Evolutionary conservation across 1,284 basidiomycete species (phyloP), one percentile per base, ranked within the genome.

Genomic region (Ustilago shanxiensis): DNA sequence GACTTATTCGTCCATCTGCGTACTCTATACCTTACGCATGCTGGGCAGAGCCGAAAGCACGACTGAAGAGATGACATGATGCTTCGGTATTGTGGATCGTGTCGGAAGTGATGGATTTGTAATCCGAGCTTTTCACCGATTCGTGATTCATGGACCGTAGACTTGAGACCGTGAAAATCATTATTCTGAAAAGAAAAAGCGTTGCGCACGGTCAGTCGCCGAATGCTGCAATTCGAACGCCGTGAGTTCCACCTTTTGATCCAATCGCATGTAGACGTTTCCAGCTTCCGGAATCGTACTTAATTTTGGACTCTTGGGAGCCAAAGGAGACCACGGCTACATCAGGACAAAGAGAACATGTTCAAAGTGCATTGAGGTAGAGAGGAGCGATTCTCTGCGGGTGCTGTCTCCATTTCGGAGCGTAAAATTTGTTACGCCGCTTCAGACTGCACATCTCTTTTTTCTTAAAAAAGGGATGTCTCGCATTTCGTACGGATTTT

Each of bases 211-310:
- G 47, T 49, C 47, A 6, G 54, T 64, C 62, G 54, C 62, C 62
- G 62, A 50, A 29, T 51, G 37, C 54, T 65, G 62, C 62, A 65
- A 29, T 28, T 65, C 50, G 55, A 45, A 58, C 62, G 62, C 62
- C 62, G 62, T 58, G 33, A 35, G 49, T 37, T 39, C 24, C 45
- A 44, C n/a, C 35, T 44, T 41, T 39, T 20, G 35, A 35, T 10
- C 54, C 61, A 57, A 64, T 64, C 54, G 54, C 37, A 57, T 20
- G 8, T 22, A 14, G 29, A 31, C 41, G 22, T 54, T 47, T 33
- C 9, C 24, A 20, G 44, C 44, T 7, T 8, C 24, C 47, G 24
- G 28, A 24, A 1, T 49, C 35, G 35, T 14, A 37, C 9, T 14
- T 8, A 37, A 5, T 33, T 33, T 33, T 33, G 31, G 31, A 11